Evolutionary conservation across 2,329 filamentous ascomycete species (phyloP).

Genomic region (Chaetomium globosum): DNA sequence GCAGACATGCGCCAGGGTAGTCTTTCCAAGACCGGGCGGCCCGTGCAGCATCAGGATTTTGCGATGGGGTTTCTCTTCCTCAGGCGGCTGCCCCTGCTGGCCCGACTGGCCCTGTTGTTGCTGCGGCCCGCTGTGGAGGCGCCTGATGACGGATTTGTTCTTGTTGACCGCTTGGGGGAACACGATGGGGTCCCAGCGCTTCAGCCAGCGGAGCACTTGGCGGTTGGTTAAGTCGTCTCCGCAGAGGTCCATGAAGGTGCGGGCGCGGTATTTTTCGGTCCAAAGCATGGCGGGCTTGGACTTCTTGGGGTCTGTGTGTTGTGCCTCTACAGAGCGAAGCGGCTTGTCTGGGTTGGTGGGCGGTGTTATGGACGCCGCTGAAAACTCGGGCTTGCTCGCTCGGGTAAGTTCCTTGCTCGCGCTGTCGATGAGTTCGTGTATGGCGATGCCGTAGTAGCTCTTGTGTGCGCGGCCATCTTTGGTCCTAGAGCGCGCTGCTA

Average conservation of each 20-base stretch:
- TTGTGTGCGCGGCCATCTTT: conserved; percentile 69
- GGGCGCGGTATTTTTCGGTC: conserved; percentile 96
- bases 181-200: conserved; percentile 89
- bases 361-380: conserved; percentile 33
- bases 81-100: conserved; percentile 44
- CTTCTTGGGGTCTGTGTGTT: conserved; percentile 43
- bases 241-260: conserved; percentile 87
- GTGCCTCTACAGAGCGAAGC: conserved; percentile 49
- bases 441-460: conserved; percentile 90
- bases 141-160: conserved; percentile 52
- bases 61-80: conserved; percentile 75
- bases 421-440: conserved; percentile 77
- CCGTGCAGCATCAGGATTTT: conserved; percentile 91
- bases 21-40: conserved; percentile 92
- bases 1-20: conserved; percentile 93
- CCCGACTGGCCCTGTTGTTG: conserved; percentile 41
- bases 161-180: conserved; percentile 73
- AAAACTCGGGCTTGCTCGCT: conserved; percentile 38
- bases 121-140: conserved; percentile 43
- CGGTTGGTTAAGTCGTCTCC: conserved; percentile 94
- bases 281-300: conserved; percentile 67
- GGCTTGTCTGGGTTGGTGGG: conserved; percentile 41
- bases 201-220: conserved; percentile 87
- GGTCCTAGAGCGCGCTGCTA: conserved; percentile 67
- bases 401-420: conserved; percentile 62